These are phyloP conservation scores for Colletotrichum acutatum DNA, from an alignment of 2,329 filamentous ascomycete species.

Conservation along the genomic window DNA sequence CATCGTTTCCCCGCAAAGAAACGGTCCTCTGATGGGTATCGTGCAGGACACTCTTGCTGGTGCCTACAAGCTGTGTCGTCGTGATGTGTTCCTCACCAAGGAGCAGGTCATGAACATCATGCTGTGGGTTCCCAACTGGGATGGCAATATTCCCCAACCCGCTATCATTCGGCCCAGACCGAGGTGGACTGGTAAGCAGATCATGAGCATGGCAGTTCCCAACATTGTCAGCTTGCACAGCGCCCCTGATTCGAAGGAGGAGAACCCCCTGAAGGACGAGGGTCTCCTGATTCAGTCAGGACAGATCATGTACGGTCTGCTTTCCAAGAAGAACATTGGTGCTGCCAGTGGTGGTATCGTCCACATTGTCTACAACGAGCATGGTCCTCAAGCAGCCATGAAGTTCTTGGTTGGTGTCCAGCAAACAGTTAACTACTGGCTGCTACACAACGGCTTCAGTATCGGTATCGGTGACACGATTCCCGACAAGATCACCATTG, in stretches of 20 bases:
- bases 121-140: conserved; percentile 98
- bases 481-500: conserved; percentile 85
- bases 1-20: conserved; percentile 97
- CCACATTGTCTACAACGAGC: conserved; percentile 96
- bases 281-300: conserved; percentile 87
- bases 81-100: conserved; percentile 90
- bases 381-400: conserved; percentile 86
- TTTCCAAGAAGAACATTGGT: conserved; percentile 95
- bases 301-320: conserved; percentile 88
- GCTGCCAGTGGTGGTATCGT: conserved; percentile 91
- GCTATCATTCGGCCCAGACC: conserved; percentile 94
- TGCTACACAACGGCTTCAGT: conserved; percentile 94
- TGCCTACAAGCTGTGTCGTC: conserved; percentile 94
- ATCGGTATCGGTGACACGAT: conserved; percentile 99
- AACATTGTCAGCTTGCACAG: conserved; percentile 83
- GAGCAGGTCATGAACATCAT: conserved; percentile 96
- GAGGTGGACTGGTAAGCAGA: conserved; percentile 98
- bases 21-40: conserved; percentile 98
- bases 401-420: conserved; percentile 96
- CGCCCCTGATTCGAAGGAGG: conserved; percentile 69
- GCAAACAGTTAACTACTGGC: conserved; percentile 96
- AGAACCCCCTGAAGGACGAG: conserved; percentile 76
- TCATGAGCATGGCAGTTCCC: conserved; percentile 93
- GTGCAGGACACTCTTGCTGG: conserved; percentile 97
- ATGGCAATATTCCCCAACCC: conserved; percentile 90